Percentiles rank a stretch among this genome's conserved stretches.
These are phyloP conservation scores for Penicillium taxi DNA, from an alignment of 495 filamentous ascomycete genomes.

Conservation along the genomic window DNA sequence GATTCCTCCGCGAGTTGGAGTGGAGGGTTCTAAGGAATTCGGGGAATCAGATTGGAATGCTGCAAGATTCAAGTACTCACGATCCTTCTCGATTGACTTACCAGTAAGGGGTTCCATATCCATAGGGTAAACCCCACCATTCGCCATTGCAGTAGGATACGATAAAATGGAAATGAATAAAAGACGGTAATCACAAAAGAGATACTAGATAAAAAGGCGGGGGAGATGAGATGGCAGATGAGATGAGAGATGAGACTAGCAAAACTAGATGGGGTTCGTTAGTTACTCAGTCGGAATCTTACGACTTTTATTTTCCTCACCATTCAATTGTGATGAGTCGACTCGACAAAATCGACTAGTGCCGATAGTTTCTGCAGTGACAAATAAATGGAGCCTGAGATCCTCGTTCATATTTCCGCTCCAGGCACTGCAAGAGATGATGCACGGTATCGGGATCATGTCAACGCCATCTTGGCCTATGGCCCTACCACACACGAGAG, in stretches of 20 bases:
- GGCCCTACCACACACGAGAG: not conserved
- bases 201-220: too few relatives aligned
- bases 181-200: too few relatives aligned
- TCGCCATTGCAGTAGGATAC: too few relatives aligned
- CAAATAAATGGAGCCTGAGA: constrained; percentile 49
- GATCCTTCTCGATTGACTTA: constrained; percentile 7
- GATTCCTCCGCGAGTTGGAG: constrained; percentile 20
- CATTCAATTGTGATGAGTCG: too few relatives aligned
- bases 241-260: not conserved
- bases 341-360: too few relatives aligned
- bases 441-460: constrained; percentile 52
- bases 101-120: constrained; percentile 17
- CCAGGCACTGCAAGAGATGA: constrained; percentile 55
- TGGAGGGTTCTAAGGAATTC: constrained; percentile 17
- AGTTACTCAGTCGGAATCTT: too few relatives aligned
- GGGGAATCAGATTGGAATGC: not conserved
- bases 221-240: not conserved
- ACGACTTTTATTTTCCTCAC: too few relatives aligned
- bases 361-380: constrained; percentile 5
- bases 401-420: constrained; percentile 62
- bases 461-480: constrained; percentile 53
- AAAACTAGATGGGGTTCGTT: too few relatives aligned
- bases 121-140: constrained; percentile 22
- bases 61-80: not conserved
- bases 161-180: too few relatives aligned